Evolutionary conservation across 805 yeast species (phyloP).

Genomic region (Yarrowia sp.): DNA sequence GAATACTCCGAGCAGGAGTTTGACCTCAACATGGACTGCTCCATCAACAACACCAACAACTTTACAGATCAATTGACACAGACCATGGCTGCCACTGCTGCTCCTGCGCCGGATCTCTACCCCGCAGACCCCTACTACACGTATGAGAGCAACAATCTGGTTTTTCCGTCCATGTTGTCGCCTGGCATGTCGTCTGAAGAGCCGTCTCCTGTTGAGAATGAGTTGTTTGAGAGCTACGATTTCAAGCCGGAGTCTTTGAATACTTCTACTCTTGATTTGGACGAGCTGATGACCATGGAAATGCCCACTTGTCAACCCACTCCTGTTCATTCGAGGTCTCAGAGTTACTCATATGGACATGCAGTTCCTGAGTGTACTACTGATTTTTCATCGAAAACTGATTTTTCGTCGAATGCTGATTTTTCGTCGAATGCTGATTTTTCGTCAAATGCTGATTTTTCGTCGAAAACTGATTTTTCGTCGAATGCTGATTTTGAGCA

Average conservation of each 20-base stretch:
- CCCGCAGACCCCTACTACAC: conserved; percentile 5
- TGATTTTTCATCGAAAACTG: too few species aligned
- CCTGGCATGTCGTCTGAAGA: not conserved
- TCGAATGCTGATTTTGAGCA: too few species aligned
- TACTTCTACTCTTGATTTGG: not conserved
- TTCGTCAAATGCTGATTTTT: too few species aligned
- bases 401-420: too few species aligned
- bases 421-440: too few species aligned
- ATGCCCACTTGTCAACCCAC: not conserved
- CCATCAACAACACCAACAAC: not conserved
- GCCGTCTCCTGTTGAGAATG: not conserved
- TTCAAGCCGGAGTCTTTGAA: not conserved
- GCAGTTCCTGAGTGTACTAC: too few species aligned
- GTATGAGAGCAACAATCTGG: not conserved
- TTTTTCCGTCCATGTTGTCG: conserved; percentile 10
- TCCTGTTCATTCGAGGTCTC: not conserved
- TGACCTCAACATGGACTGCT: not conserved
- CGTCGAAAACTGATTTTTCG: too few species aligned
- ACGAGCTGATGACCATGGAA: not conserved
- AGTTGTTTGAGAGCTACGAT: not conserved
- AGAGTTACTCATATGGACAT: not conserved
- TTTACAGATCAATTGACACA: not conserved
- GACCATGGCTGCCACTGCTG: not conserved
- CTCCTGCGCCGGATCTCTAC: not conserved
- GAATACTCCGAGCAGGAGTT: not conserved